Evolutionary conservation across 345 rosid species (phyloP).

Genomic region (Syzygium oleosum): DNA sequence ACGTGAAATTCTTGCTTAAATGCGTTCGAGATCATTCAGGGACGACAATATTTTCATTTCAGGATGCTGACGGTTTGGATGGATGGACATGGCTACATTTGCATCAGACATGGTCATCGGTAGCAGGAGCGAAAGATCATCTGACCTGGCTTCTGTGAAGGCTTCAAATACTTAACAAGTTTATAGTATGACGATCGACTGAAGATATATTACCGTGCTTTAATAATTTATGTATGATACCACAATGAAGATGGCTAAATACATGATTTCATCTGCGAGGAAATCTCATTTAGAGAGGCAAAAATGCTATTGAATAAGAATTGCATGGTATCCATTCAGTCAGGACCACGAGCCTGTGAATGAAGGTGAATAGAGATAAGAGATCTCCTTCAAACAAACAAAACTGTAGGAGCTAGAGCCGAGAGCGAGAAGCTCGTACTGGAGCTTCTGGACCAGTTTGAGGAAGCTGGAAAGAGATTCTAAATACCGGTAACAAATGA

Average conservation of each 20-base stretch:
- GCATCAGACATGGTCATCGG: conserved; percentile 57
- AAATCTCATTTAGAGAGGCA: neutral
- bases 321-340: neutral
- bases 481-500: neutral
- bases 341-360: neutral
- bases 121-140: conserved; percentile 26
- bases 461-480: neutral
- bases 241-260: neutral
- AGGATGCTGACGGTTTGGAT: conserved; percentile 24
- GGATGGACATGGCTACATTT: conserved; percentile 49
- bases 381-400: neutral
- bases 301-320: neutral
- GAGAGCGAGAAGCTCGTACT: neutral
- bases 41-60: conserved; percentile 1
- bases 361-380: neutral
- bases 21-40: neutral
- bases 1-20: neutral
- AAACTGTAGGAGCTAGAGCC: neutral
- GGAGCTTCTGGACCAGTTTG: neutral
- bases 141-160: conserved; percentile 26
- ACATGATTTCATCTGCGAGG: neutral
- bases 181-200: neutral
- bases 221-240: neutral
- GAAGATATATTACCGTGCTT: neutral
- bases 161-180: neutral